These are phyloP conservation scores for Eucalyptus camaldulensis DNA, from an alignment of 345 rosid genomes.

Conservation along the genomic window DNA sequence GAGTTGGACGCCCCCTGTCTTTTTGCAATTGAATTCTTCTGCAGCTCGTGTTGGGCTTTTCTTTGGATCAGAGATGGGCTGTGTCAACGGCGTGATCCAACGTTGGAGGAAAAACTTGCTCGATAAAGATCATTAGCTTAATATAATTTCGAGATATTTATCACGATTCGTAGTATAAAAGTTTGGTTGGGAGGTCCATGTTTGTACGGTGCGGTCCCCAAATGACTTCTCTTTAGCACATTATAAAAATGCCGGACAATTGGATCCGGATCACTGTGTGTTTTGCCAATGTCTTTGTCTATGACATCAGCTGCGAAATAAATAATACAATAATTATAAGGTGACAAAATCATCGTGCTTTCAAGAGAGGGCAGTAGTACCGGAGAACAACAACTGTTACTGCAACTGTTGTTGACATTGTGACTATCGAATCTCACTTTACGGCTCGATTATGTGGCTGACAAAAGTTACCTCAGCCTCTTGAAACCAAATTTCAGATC, in stretches of 20 bases:
- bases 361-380: background rate
- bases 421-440: background rate
- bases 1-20: background rate
- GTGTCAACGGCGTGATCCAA: background rate
- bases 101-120: background rate
- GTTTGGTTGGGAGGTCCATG: background rate
- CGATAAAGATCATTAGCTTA: background rate
- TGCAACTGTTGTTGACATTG: background rate
- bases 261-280: background rate
- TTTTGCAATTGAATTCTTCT: background rate
- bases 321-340: background rate
- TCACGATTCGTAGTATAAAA: background rate
- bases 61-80: background rate
- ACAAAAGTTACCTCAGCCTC: background rate
- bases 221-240: background rate
- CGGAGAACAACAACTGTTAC: background rate
- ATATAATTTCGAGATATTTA: background rate
- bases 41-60: background rate
- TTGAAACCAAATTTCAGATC: background rate
- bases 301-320: background rate
- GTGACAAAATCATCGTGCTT: background rate
- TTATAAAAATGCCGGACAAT: background rate
- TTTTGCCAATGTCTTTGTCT: background rate
- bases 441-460: background rate
- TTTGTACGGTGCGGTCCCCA: background rate